Conservation (phyloP, 169 alveolate genomes). For the Plasmodium vivax region DNA sequence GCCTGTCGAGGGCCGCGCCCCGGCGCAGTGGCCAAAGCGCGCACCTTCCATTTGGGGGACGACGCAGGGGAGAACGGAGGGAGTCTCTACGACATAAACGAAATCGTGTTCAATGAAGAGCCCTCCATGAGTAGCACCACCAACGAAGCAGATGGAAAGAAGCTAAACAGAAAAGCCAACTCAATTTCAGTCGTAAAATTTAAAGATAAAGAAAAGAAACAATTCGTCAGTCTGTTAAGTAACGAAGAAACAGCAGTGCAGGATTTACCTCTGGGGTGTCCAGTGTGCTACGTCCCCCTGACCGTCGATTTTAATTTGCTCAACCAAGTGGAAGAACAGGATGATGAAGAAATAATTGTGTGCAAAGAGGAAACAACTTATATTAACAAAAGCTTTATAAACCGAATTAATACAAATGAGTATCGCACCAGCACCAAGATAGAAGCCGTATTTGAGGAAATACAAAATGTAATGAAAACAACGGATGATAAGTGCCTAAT, state of each 20-base stretch:
- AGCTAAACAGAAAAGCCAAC: conserved; percentile 39
- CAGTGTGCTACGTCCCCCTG: conserved; percentile 86
- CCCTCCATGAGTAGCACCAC: not conserved
- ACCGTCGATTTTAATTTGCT: conserved; percentile 77
- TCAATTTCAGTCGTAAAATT: conserved; percentile 76
- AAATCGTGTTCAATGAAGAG: not conserved
- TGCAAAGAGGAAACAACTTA: conserved; percentile 60
- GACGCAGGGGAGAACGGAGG: not conserved
- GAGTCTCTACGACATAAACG: not conserved
- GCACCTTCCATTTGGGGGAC: conserved; percentile 33
- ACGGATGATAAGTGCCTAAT: conserved; percentile 87
- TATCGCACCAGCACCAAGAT: conserved; percentile 85
- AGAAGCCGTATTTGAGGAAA: conserved; percentile 86
- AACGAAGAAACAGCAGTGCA: conserved; percentile 1
- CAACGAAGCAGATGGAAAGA: conserved; percentile 29
- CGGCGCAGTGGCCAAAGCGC: conserved; percentile 75
- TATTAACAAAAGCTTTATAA: conserved; percentile 78
- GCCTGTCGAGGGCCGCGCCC: not conserved
- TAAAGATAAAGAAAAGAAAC: conserved; percentile 34
- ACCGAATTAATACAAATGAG: conserved; percentile 83
- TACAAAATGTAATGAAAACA: conserved; percentile 74
- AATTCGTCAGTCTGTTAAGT: conserved; percentile 21
- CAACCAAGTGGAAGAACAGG: conserved; percentile 8
- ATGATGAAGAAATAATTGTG: conserved; percentile 34
- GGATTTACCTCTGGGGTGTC: conserved; percentile 84